phyloP scores from a whole-genome alignment of 2,329 filamentous ascomycete genomes.

The Cladosporium sp. region DNA sequence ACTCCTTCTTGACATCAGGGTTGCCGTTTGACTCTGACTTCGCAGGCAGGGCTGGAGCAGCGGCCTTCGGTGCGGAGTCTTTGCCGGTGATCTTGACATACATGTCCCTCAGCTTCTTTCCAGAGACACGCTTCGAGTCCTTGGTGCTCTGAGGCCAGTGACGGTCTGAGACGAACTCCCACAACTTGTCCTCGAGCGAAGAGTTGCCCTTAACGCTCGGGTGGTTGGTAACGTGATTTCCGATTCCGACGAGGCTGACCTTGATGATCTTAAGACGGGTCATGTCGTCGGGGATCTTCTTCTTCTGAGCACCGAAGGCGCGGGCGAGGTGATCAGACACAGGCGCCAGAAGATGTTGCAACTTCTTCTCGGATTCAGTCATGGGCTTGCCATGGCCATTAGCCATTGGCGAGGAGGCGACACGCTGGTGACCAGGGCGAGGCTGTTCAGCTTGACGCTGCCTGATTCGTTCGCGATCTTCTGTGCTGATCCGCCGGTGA shows the following conservation, averaged over 20 bases:
- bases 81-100: slow-evolving; percentile 28
- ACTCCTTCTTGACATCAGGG: not conserved
- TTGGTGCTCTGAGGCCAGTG: slow-evolving; percentile 33
- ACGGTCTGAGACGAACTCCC: slow-evolving; percentile 30
- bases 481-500: slow-evolving; percentile 29
- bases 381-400: slow-evolving; percentile 31
- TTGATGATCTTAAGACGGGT: slow-evolving; percentile 57
- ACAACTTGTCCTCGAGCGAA: slow-evolving; percentile 26
- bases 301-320: slow-evolving; percentile 56
- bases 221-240: slow-evolving; percentile 53
- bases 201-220: slow-evolving; percentile 14
- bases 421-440: slow-evolving; percentile 32
- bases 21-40: not conserved
- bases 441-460: slow-evolving; percentile 50
- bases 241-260: slow-evolving; percentile 55
- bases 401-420: slow-evolving; percentile 30
- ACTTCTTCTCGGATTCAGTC: slow-evolving; percentile 37
- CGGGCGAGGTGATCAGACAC: slow-evolving; percentile 54
- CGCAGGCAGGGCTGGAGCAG: not conserved
- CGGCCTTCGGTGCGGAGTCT: not conserved
- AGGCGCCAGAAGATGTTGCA: slow-evolving; percentile 42
- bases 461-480: slow-evolving; percentile 43
- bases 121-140: slow-evolving; percentile 28
- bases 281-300: slow-evolving; percentile 57
- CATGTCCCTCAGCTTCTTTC: slow-evolving; percentile 31